Percentiles rank a stretch among this genome's conserved stretches.
These are phyloP conservation scores for Chrysanthemum seticuspe DNA, from an alignment of 129 eudicot species.

Conservation along the genomic window DNA sequence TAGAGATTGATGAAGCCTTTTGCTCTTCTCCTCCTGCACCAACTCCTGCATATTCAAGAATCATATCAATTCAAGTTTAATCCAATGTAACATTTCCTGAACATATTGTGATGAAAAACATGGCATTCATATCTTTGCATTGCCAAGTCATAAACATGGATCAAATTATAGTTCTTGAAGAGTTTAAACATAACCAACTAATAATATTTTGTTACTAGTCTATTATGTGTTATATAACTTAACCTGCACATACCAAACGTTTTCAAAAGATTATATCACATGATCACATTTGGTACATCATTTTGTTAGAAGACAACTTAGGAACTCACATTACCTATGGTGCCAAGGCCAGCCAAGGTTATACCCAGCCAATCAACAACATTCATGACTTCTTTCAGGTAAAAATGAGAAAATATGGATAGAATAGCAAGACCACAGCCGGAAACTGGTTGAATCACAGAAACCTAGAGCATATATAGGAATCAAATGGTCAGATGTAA, in stretches of 20 bases:
- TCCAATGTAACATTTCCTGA: not conserved
- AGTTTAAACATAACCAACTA: slow-evolving; percentile 12
- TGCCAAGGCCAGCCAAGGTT: slow-evolving; percentile 89
- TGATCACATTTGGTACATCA: not conserved
- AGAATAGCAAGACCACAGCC: slow-evolving; percentile 98
- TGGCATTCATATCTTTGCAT: slow-evolving; percentile 2
- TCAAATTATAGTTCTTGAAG: not conserved
- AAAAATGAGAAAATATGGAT: slow-evolving; percentile 91
- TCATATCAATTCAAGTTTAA: not conserved
- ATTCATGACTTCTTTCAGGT: slow-evolving; percentile 93
- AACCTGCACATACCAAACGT: slow-evolving; percentile 1
- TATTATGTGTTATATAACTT: slow-evolving; percentile 11
- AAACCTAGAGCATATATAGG: slow-evolving; percentile 50
- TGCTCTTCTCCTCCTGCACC: slow-evolving; percentile 99
- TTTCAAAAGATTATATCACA: slow-evolving; percentile 2
- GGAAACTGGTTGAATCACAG: slow-evolving; percentile 96
- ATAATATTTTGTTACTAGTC: not conserved
- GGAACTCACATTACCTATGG: slow-evolving; percentile 88
- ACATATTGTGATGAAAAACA: slow-evolving; percentile 7
- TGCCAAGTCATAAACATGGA: slow-evolving; percentile 10
- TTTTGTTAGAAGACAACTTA: slow-evolving; percentile 14
- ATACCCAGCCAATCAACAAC: slow-evolving; percentile 92
- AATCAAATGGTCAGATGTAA: slow-evolving; percentile 14
- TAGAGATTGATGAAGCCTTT: slow-evolving; percentile 66
- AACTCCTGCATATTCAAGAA: slow-evolving; percentile 58